Base-by-base conservation (phyloP, 164 flowering plant species). In the Amborella trichopoda region DNA sequence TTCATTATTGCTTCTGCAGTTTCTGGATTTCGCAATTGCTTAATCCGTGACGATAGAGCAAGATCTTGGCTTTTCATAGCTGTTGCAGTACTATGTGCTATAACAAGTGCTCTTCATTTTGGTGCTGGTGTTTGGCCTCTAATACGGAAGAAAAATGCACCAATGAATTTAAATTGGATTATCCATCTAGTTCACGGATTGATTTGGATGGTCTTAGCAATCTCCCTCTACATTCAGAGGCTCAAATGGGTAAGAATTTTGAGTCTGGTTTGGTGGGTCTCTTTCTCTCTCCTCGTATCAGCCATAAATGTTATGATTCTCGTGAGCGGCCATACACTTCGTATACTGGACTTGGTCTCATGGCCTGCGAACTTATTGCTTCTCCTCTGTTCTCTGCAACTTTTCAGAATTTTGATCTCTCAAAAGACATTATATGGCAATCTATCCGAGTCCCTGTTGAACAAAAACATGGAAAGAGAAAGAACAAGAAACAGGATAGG, bases 291-390 rank as follows among this genome's bases (percentile, higher is more conserved):
- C 13, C 49, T 77, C 33, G 48, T 50, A 59, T 72, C 81, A 19
- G 68, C 54, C 14, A 41, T 75, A 2, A 70, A 77, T 52, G 48
- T 75, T 19, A 54, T 56, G 49, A 47, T 59, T 20, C 26, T 79
- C 3, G 43, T 65, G 12, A 53, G 33, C 46, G 23, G 20, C 11
- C 59, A 53, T 24, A 47, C 20, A 13, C 14, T 77, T 25, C 37
- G 23, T 12, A 28, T 68, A 40, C 33, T 74, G 1, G 80, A 79
- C 40, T 26, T 72, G 1, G 49, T 61, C 1, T 26, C 77, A 23
- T 87, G 82, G 87, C 57, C 66, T 43, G 63, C 66, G 22, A 68
- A 44, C 53, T 45, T 80, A 32, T 42, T 77, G 52, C 84, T 87
- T 13, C 54, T 83, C 26, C 36, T 73, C 30, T 77, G 76, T 65